These are phyloP conservation scores for Pleurotus giganteus DNA, from an alignment of 768 basidiomycete genomes.

Conservation along the genomic window DNA sequence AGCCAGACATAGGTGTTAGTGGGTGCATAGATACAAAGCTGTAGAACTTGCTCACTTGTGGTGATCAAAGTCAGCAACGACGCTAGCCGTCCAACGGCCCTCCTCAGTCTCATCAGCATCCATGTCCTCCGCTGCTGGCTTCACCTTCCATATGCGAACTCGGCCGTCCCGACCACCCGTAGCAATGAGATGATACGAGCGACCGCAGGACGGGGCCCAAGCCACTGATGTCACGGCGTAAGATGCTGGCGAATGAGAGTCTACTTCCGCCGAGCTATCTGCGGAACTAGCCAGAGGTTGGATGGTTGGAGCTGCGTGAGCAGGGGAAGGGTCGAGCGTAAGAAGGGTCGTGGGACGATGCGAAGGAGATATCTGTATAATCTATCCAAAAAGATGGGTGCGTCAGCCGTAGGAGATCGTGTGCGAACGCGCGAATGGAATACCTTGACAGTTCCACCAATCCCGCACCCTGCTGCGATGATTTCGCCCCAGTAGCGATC, in stretches of 20 bases:
- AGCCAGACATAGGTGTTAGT: neutral
- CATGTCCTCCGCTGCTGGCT: constrained; percentile 50
- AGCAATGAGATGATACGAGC: constrained; percentile 73
- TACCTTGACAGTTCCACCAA: constrained; percentile 76
- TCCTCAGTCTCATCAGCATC: constrained; percentile 43
- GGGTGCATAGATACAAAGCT: neutral
- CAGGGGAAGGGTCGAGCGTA: constrained; percentile 52
- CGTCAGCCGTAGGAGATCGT: neutral
- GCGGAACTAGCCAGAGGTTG: constrained; percentile 15
- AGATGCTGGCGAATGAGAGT: constrained; percentile 33
- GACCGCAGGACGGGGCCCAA: constrained; percentile 93
- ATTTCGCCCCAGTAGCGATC: constrained; percentile 97
- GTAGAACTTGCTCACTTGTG: constrained; percentile 55
- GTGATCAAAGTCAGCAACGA: constrained; percentile 89
- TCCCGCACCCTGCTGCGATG: constrained; percentile 74
- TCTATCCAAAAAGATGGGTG: constrained; percentile 35
- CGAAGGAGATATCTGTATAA: constrained; percentile 70
- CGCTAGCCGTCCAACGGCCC: constrained; percentile 65
- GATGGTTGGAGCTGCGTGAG: constrained; percentile 13
- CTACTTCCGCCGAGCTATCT: constrained; percentile 22
- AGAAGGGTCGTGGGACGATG: constrained; percentile 67
- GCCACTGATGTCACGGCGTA: constrained; percentile 79
- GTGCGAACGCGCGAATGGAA: constrained; percentile 14
- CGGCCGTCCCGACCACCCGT: constrained; percentile 86
- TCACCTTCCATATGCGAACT: constrained; percentile 87